Evolutionary conservation across 331 rosid species (phyloP).

Genomic region (Rosa hybrid): DNA sequence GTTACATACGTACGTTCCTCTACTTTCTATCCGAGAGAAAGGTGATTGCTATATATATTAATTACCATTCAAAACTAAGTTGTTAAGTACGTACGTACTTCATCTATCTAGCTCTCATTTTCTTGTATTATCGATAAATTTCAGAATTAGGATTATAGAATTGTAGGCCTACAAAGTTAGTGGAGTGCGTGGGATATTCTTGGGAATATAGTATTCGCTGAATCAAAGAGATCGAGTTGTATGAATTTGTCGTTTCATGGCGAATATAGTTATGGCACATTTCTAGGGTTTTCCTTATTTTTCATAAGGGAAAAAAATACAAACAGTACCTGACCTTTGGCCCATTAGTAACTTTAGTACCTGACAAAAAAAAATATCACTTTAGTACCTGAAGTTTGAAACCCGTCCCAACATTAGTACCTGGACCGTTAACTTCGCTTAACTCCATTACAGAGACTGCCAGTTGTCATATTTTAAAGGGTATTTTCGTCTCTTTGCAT

Average conservation of each 20-base stretch:
- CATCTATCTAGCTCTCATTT: not conserved
- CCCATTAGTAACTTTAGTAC: too few species aligned
- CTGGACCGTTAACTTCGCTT: too few species aligned
- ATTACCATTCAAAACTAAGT: not conserved
- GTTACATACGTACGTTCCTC: too few species aligned
- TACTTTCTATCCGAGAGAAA: not conserved
- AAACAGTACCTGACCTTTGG: too few species aligned
- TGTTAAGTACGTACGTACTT: not conserved
- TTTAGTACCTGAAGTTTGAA: too few species aligned
- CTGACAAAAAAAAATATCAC: too few species aligned
- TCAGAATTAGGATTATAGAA: not conserved
- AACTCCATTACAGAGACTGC: too few species aligned
- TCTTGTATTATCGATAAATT: not conserved
- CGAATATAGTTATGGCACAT: not conserved
- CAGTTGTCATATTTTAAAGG: too few species aligned
- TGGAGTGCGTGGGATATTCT: constrained; percentile 1
- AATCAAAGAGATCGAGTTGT: constrained; percentile 3
- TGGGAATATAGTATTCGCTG: not conserved
- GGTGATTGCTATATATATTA: not conserved
- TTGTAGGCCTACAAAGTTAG: not conserved
- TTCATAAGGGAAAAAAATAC: too few species aligned
- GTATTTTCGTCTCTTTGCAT: too few species aligned
- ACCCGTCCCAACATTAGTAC: too few species aligned
- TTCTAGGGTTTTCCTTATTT: not conserved
- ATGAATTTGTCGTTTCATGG: not conserved